These are phyloP conservation scores for Penicillium sp. DNA, from an alignment of 2,329 filamentous ascomycete species.

Conservation along the genomic window DNA sequence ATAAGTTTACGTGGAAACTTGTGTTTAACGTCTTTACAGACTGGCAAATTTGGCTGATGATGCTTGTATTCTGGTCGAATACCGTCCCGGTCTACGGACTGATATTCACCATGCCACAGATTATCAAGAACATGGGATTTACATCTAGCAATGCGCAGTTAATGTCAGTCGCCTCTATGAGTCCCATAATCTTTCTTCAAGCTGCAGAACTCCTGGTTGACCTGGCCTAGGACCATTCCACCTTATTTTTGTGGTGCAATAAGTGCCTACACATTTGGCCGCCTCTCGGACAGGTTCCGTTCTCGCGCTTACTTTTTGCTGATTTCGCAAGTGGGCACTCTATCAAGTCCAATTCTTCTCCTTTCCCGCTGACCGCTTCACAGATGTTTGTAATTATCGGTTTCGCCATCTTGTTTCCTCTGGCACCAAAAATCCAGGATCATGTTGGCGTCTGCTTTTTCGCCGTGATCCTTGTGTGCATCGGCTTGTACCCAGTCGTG, in stretches of 20 bases:
- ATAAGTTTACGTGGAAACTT: constrained; percentile 3
- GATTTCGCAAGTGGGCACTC: too few relatives aligned
- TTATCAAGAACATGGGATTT: constrained; percentile 61
- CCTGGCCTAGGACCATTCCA: constrained; percentile 66
- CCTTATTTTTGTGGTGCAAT: constrained; percentile 55
- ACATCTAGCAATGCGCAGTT: constrained; percentile 62
- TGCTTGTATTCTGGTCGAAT: constrained; percentile 1
- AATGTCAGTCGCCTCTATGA: too few relatives aligned
- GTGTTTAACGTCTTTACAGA: background rate
- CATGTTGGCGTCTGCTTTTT: constrained; percentile 20
- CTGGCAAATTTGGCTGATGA: constrained; percentile 1
- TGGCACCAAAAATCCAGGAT: constrained; percentile 3
- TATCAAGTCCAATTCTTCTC: too few relatives aligned
- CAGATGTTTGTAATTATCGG: constrained; percentile 25
- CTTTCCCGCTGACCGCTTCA: constrained; percentile 31
- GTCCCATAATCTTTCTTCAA: too few relatives aligned
- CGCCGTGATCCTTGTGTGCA: constrained; percentile 28
- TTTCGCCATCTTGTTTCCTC: constrained; percentile 27
- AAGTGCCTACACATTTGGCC: constrained; percentile 28
- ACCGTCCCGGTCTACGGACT: constrained; percentile 1
- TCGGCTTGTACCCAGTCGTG: constrained; percentile 31
- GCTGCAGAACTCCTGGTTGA: too few relatives aligned
- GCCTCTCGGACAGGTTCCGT: constrained; percentile 31
- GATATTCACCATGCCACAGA: constrained; percentile 46
- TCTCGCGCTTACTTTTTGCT: too few relatives aligned